phyloP scores from a whole-genome alignment of 768 basidiomycete genomes.

The Pleurotus sapidus region DNA sequence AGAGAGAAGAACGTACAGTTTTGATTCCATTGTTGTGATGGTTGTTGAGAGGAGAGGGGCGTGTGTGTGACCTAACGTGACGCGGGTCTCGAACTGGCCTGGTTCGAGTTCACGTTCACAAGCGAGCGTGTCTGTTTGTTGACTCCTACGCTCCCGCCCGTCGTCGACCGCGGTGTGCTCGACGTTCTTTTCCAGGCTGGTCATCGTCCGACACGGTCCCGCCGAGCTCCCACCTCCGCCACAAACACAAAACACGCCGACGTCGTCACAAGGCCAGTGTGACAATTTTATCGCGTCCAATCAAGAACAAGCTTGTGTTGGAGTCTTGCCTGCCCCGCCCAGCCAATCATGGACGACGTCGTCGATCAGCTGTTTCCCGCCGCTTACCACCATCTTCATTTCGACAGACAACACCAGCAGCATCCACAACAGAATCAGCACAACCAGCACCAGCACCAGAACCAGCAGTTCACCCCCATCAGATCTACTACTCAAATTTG shows the following conservation, averaged over 20 bases:
- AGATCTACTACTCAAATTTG: slow-evolving; percentile 16
- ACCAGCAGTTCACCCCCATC: slow-evolving; percentile 28
- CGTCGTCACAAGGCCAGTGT: slow-evolving; percentile 6
- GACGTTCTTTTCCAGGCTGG: not conserved
- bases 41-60: slow-evolving; percentile 8
- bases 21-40: slow-evolving; percentile 29
- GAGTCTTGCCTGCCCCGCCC: slow-evolving; percentile 4
- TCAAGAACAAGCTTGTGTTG: not conserved
- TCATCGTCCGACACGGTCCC: not conserved
- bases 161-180: not conserved
- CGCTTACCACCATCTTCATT: slow-evolving; percentile 54
- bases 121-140: slow-evolving; percentile 3
- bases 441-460: slow-evolving; percentile 25
- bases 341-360: slow-evolving; percentile 55
- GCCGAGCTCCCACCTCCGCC: no score
- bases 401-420: slow-evolving; percentile 28
- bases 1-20: slow-evolving; percentile 19
- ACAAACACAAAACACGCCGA: not conserved
- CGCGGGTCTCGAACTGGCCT: not conserved
- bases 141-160: not conserved
- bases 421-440: slow-evolving; percentile 13
- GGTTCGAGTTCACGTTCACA: not conserved
- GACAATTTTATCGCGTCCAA: slow-evolving; percentile 11
- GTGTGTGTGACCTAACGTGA: slow-evolving; percentile 19
- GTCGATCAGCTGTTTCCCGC: slow-evolving; percentile 62